Percentiles rank a stretch among this genome's conserved stretches.
Conservation (phyloP, 2,329 filamentous ascomycete species). For the Penicillium sp. region DNA sequence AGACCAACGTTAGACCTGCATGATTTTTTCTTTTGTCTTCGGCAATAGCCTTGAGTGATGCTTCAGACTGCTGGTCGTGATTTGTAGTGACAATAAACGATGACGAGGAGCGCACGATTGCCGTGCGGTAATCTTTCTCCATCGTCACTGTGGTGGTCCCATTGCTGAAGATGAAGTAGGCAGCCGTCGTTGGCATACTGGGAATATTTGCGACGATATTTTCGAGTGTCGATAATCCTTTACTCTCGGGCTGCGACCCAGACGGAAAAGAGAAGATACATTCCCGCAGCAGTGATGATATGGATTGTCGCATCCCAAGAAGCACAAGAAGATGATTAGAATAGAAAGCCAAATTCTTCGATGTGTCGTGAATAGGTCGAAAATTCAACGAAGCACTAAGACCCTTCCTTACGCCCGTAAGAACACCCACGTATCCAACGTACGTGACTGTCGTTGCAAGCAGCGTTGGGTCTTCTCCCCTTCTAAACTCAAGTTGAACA, state of each 20-base stretch:
- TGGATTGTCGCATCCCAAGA: slow-evolving; percentile 53
- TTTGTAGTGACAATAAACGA: slow-evolving; percentile 59
- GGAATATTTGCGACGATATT: slow-evolving; percentile 37
- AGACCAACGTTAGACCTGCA: slow-evolving; percentile 16
- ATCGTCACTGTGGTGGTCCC: slow-evolving; percentile 49
- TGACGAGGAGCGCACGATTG: slow-evolving; percentile 44
- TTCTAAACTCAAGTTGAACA: slow-evolving; percentile 54
- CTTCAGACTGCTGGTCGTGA: slow-evolving; percentile 44
- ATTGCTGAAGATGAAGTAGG: slow-evolving; percentile 57
- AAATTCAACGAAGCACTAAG: slow-evolving; percentile 55
- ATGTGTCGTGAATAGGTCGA: slow-evolving; percentile 48
- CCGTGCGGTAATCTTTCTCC: slow-evolving; percentile 55
- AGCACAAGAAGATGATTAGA: slow-evolving; percentile 54
- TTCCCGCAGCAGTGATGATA: slow-evolving; percentile 52
- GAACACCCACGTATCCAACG: slow-evolving; percentile 50
- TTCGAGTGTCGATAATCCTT: slow-evolving; percentile 12
- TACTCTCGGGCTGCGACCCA: background rate
- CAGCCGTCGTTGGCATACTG: slow-evolving; percentile 49
- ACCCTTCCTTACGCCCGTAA: slow-evolving; percentile 48
- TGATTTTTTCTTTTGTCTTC: slow-evolving; percentile 18
- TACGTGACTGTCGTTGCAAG: slow-evolving; percentile 50
- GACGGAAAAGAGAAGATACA: slow-evolving; percentile 36
- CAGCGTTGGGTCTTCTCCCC: slow-evolving; percentile 31
- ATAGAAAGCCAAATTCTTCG: slow-evolving; percentile 44
- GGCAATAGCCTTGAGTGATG: slow-evolving; percentile 19